Base-by-base conservation (phyloP, 768 basidiomycete genomes). In the Daedalea quercina region DNA sequence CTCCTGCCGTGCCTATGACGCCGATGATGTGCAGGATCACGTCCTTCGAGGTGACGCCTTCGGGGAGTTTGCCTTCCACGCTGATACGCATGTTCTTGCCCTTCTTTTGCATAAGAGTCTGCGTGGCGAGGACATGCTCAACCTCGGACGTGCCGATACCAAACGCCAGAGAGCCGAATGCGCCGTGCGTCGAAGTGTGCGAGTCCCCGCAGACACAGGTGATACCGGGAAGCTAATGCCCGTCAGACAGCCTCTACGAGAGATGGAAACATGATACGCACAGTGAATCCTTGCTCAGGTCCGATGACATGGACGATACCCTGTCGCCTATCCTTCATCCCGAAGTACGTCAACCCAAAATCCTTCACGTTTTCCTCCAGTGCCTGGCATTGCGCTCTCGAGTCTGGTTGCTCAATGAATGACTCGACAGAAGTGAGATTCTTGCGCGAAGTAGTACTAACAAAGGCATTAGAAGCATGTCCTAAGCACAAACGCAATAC, bases 61-160 rank as follows among this genome's bases (percentile, higher is more conserved):
- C 74, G 35, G 66, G 67, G 12, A 84, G 73, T 6, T 67, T 63
- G 44, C 82, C 82, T 41, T 84, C 77, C 54, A 84, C 80, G 56
- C 70, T 74, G 64, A 84, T 75, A 50, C 78, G 76, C 81, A 84
- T 82, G 73, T 83, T 84, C 67, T 80, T 80, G 44, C 76, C 76
- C 67, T 81, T 81, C 60, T 73, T 72, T 67, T 84, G 82, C 46
- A 79, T 70, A 20, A 84, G 71, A 42, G 80, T 81, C 62, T 84
- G 81, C 15, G 82, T 84, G 12, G 82, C 82, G 46, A 84, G 79
- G 55, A 84, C 81, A 63, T 84, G 82, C 63, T 84, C 82, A 58
- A 84, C 81, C 63, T 84, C 81, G 54, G 81, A 82, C 1, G 82
- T 82, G 33, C 82, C 82, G 65, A 84, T 83, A 50, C 81, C 82